phyloP scores from a whole-genome alignment of 2,329 filamentous ascomycete species.

The Sporothrix protearum region DNA sequence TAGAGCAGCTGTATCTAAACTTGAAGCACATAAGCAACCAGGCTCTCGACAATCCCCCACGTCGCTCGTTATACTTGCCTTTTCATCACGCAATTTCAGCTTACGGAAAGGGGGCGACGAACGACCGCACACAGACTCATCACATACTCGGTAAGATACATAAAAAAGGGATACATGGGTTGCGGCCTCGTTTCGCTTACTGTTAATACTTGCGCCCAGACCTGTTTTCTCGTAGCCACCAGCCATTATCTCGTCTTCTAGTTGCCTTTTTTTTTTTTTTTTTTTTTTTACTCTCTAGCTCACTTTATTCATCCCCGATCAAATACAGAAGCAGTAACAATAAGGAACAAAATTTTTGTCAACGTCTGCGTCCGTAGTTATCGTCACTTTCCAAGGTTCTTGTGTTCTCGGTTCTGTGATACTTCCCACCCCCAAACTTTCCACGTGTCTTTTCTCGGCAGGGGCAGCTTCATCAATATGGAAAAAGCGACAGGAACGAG shows the following conservation, averaged over 20 bases:
- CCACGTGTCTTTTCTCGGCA: constrained; percentile 16
- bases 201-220: neutral
- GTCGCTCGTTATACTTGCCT: neutral
- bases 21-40: neutral
- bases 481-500: neutral
- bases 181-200: neutral
- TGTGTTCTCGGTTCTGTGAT: neutral
- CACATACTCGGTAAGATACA: neutral
- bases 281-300: neutral
- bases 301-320: constrained; percentile 14
- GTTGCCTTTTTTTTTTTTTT: neutral
- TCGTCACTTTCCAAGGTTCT: neutral
- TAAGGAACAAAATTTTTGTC: neutral
- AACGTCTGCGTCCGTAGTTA: neutral
- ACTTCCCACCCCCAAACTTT: neutral
- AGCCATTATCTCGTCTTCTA: neutral
- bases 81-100: constrained; percentile 10
- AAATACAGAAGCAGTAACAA: neutral
- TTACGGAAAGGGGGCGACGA: neutral
- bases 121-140: neutral
- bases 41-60: neutral
- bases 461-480: neutral
- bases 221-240: neutral
- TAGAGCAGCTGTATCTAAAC: neutral
- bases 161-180: neutral